These are phyloP conservation scores for Fonsecaea pedrosoi DNA, from an alignment of 2,329 filamentous ascomycete species.

Conservation along the genomic window DNA sequence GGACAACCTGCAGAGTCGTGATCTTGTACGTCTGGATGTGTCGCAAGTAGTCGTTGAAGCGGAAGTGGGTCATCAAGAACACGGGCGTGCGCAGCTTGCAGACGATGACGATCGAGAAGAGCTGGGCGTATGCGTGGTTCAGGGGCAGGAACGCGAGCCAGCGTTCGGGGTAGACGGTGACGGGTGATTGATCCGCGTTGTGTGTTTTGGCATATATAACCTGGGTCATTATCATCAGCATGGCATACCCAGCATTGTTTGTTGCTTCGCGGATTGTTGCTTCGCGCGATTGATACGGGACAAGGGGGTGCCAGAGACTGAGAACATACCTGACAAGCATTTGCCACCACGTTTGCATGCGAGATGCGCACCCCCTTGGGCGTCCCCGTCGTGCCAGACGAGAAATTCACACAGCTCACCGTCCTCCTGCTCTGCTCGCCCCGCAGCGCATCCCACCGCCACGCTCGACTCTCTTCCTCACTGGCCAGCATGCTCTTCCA, in stretches of 20 bases:
- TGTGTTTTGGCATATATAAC: no score
- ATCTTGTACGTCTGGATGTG: conserved; percentile 59
- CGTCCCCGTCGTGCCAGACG: conserved; percentile 59
- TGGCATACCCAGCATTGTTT: no score
- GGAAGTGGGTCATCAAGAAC: conserved; percentile 69
- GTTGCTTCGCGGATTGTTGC: no score
- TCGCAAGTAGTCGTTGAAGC: conserved; percentile 61
- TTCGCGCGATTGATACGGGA: no score
- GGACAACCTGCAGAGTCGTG: conserved; percentile 64
- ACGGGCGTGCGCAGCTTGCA: conserved; percentile 65
- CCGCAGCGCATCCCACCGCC: conserved; percentile 45
- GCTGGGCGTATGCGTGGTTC: conserved; percentile 56
- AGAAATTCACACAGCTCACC: conserved; percentile 57
- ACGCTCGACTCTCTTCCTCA: conserved; percentile 42
- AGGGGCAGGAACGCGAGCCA: conserved; percentile 56
- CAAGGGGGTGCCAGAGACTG: neutral
- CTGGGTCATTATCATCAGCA: conserved; percentile 32
- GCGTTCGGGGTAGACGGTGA: conserved; percentile 39
- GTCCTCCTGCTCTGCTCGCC: conserved; percentile 48
- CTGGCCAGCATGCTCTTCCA: conserved; percentile 54
- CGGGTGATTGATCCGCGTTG: no score
- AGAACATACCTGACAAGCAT: conserved; percentile 45
- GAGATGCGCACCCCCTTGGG: conserved; percentile 60
- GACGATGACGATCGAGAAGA: conserved; percentile 61
- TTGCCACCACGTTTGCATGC: conserved; percentile 54